A percentile compares a stretch with the other conserved stretches of the same genome.
Conservation (phyloP, 768 basidiomycete genomes). For the Mycena pura region DNA sequence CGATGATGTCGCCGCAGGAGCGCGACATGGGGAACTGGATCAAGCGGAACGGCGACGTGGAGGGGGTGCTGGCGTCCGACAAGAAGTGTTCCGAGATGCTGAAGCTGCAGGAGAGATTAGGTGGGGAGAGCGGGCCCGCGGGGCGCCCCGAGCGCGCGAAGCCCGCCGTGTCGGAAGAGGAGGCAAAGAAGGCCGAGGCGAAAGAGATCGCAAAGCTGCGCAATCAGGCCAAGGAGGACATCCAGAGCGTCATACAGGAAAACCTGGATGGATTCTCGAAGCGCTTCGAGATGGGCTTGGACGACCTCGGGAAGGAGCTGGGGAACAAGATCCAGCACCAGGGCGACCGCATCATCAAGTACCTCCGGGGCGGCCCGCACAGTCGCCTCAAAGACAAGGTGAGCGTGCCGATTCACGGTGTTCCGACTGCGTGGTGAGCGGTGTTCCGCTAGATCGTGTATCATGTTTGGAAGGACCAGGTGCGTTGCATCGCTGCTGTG, state of each 20-base stretch:
- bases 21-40: constrained; percentile 21
- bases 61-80: constrained; percentile 6
- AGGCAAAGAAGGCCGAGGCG: neutral
- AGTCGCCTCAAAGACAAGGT: constrained; percentile 33
- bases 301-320: constrained; percentile 32
- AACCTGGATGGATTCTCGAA: constrained; percentile 4
- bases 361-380: constrained; percentile 31
- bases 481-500: neutral
- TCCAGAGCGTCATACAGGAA: constrained; percentile 7
- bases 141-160: neutral
- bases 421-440: neutral
- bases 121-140: neutral
- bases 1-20: constrained; percentile 13
- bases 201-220: constrained; percentile 24
- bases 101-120: neutral
- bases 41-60: constrained; percentile 29
- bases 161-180: neutral
- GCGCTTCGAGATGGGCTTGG: constrained; percentile 25
- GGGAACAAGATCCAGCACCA: constrained; percentile 24
- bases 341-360: constrained; percentile 29
- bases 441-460: constrained; percentile 25
- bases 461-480: constrained; percentile 27
- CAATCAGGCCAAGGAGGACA: constrained; percentile 24
- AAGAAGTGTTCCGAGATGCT: constrained; percentile 5
- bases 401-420: neutral